A percentile compares a stretch with the other conserved stretches of the same genome.
These are phyloP conservation scores for Samsoniella hepiali DNA, from an alignment of 2,329 filamentous ascomycete species.

Conservation along the genomic window DNA sequence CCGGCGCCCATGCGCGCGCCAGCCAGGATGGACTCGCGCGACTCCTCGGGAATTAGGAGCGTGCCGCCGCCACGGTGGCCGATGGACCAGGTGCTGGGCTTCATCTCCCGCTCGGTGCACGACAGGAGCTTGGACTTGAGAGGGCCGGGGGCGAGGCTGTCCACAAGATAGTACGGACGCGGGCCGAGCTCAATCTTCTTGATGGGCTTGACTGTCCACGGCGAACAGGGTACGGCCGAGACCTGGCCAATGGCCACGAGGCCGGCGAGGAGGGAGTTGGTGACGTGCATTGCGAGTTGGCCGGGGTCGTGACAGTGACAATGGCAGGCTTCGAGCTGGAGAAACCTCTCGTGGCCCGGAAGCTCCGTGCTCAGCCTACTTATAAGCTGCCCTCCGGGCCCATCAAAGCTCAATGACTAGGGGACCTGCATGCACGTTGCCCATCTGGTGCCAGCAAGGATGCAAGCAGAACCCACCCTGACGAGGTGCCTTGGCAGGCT, in stretches of 20 bases:
- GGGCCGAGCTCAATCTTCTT: constrained; percentile 57
- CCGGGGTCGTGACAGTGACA: background rate
- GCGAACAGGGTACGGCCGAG: constrained; percentile 27
- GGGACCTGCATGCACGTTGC: background rate
- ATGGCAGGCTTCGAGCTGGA: background rate
- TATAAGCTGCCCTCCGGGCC: background rate
- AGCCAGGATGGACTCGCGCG: constrained; percentile 55
- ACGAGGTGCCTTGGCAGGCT: background rate
- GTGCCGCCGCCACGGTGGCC: constrained; percentile 61
- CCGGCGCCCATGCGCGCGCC: constrained; percentile 66
- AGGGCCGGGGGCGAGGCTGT: constrained; percentile 57
- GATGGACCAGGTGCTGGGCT: constrained; percentile 54
- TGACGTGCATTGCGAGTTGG: constrained; percentile 31
- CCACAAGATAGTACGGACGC: constrained; percentile 61
- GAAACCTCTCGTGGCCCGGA: background rate
- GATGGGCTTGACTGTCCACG: constrained; percentile 32
- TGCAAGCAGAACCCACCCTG: background rate
- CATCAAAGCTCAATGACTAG: background rate
- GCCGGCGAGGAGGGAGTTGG: constrained; percentile 28
- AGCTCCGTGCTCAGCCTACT: constrained; percentile 2
- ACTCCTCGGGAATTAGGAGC: constrained; percentile 64
- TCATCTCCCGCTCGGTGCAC: constrained; percentile 54
- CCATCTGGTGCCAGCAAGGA: background rate
- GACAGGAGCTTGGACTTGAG: constrained; percentile 58
- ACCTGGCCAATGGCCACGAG: constrained; percentile 30